Conservation (phyloP, 495 filamentous ascomycete species). For the Aspergillus carlsbadensis region DNA sequence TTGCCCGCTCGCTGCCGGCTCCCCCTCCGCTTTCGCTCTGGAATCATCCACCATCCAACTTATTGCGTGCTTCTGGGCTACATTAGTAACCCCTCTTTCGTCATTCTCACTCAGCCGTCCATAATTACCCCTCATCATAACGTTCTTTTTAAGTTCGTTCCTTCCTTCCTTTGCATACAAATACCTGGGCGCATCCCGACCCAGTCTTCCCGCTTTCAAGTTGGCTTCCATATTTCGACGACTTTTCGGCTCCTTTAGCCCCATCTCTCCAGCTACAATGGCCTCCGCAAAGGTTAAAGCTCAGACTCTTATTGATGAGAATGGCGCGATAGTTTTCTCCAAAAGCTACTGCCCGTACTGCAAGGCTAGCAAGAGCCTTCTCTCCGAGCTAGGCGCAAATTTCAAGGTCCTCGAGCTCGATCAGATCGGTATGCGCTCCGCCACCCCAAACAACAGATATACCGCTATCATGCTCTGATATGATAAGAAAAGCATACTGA, state of each 20-base stretch:
- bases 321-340: constrained; percentile 94
- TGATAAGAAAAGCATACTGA: not conserved
- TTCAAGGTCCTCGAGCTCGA: constrained; percentile 80
- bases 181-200: constrained; percentile 2
- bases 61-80: constrained; percentile 1
- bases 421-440: constrained; percentile 61
- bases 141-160: not conserved
- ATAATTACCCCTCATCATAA: not conserved
- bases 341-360: constrained; percentile 99
- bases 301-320: constrained; percentile 84
- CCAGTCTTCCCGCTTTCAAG: constrained; percentile 59
- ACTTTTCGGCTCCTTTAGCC: constrained; percentile 66
- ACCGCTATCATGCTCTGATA: not conserved
- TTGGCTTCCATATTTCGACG: constrained; percentile 73
- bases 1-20: too few relatives aligned
- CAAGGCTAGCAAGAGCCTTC: constrained; percentile 68
- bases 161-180: not conserved
- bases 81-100: constrained; percentile 6
- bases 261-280: constrained; percentile 62
- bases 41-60: not conserved
- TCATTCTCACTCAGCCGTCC: not conserved
- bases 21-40: not conserved
- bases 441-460: too few relatives aligned
- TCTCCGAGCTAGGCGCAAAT: constrained; percentile 69
- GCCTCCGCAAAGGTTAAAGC: constrained; percentile 85